Percentiles rank a stretch among this genome's conserved stretches.
Conservation (phyloP, 768 basidiomycete species). For the Heimioporus sp. region DNA sequence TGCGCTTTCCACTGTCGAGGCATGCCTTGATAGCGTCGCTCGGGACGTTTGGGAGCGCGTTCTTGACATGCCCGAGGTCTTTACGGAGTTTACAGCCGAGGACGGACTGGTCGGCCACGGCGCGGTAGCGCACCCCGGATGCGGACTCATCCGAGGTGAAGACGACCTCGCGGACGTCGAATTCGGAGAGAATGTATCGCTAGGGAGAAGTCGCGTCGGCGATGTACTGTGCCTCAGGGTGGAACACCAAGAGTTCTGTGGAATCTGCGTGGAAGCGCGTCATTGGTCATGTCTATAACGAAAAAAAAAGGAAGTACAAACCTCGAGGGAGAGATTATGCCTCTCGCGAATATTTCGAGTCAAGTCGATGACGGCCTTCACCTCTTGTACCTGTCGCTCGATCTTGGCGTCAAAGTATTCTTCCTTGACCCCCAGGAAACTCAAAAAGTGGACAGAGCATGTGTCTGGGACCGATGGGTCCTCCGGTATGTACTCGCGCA, state of each 20-base stretch:
- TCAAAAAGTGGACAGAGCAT: conserved; percentile 93
- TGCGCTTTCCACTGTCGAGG: conserved; percentile 68
- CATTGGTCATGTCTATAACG: not conserved
- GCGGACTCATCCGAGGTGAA: conserved; percentile 86
- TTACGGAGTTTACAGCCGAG: conserved; percentile 93
- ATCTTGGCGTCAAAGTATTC: conserved; percentile 94
- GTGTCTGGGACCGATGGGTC: conserved; percentile 69
- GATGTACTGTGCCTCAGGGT: conserved; percentile 79
- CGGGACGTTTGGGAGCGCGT: conserved; percentile 74
- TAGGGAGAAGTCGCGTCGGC: conserved; percentile 82
- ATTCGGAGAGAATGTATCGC: conserved; percentile 88
- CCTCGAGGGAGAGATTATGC: conserved; percentile 87
- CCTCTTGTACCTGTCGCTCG: conserved; percentile 90
- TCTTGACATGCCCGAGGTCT: conserved; percentile 86
- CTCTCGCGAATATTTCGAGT: conserved; percentile 85
- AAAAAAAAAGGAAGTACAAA: conserved; percentile 28
- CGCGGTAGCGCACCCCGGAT: conserved; percentile 88
- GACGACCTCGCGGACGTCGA: conserved; percentile 88
- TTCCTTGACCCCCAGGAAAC: conserved; percentile 89
- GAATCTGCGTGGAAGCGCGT: conserved; percentile 53
- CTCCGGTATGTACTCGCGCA: conserved; percentile 79
- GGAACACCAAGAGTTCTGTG: conserved; percentile 91
- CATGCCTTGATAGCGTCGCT: conserved; percentile 84
- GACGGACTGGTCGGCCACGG: conserved; percentile 92
- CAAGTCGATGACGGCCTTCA: conserved; percentile 94